Percentiles rank a stretch among this genome's conserved stretches.
Conservation (phyloP, 1,284 basidiomycete genomes). For the Ceratobasidium theobromae region DNA sequence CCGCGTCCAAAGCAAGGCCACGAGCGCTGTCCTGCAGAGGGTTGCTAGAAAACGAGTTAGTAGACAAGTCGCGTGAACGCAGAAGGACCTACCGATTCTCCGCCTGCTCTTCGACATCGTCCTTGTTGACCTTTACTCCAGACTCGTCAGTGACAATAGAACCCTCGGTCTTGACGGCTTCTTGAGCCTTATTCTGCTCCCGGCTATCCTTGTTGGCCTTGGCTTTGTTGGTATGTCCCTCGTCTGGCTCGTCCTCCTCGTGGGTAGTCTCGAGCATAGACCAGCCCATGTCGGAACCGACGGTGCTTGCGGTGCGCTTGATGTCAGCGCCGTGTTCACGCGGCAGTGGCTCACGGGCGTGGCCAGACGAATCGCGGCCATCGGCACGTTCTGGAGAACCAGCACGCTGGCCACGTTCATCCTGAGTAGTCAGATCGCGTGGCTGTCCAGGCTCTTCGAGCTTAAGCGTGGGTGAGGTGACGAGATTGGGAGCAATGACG, state of each 20-base stretch:
- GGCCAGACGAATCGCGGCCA: not conserved
- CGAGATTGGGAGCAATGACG: conserved; percentile 16
- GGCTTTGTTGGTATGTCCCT: conserved; percentile 2
- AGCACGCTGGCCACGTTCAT: not conserved
- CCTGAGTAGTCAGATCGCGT: not conserved
- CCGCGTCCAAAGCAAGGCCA: not conserved
- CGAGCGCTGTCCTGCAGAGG: not conserved
- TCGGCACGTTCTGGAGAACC: not conserved
- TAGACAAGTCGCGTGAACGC: no score
- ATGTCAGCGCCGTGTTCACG: not conserved
- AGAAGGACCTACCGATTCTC: not conserved
- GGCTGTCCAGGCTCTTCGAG: not conserved
- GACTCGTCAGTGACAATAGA: not conserved
- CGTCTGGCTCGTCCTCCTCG: conserved; percentile 24
- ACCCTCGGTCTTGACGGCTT: no score
- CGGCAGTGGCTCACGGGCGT: not conserved
- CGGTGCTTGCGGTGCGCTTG: conserved; percentile 9
- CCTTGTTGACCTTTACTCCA: not conserved
- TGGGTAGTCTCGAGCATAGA: conserved; percentile 18
- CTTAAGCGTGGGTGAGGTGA: not conserved
- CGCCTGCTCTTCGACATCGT: not conserved
- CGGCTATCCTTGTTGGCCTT: not conserved
- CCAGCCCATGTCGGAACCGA: conserved; percentile 19
- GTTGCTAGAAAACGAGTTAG: no score
- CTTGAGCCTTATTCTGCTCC: not conserved